phyloP scores from a whole-genome alignment of 2,329 filamentous ascomycete species.

The Fusarium armeniacum region DNA sequence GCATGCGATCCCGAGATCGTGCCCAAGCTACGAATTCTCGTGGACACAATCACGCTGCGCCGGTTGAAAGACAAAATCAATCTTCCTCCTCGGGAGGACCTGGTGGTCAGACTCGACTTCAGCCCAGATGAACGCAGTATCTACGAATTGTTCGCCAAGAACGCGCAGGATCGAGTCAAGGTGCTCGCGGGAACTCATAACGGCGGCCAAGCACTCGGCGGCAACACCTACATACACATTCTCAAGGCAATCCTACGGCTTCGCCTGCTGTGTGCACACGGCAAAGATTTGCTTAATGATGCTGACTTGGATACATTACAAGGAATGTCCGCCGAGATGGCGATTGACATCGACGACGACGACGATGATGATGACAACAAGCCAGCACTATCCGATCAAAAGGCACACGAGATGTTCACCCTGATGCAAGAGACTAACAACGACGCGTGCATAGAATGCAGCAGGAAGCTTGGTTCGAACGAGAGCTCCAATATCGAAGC shows the following conservation, averaged over 20 bases:
- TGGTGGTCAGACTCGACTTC: slow-evolving; percentile 81
- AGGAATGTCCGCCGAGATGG: slow-evolving; percentile 84
- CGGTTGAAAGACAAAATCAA: slow-evolving; percentile 93
- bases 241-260: slow-evolving; percentile 91
- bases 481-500: slow-evolving; percentile 69
- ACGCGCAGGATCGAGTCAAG: slow-evolving; percentile 83
- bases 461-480: slow-evolving; percentile 70
- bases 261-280: slow-evolving; percentile 91
- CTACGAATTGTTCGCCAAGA: slow-evolving; percentile 87
- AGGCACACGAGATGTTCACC: slow-evolving; percentile 88
- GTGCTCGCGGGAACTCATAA: slow-evolving; percentile 73
- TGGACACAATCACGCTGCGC: slow-evolving; percentile 93
- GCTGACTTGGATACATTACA: slow-evolving; percentile 85
- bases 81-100: slow-evolving; percentile 80
- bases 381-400: slow-evolving; percentile 72
- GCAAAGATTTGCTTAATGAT: slow-evolving; percentile 88
- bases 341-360: slow-evolving; percentile 90
- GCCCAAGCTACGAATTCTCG: slow-evolving; percentile 86
- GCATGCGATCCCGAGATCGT: slow-evolving; percentile 86
- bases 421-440: slow-evolving; percentile 86
- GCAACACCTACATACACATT: slow-evolving; percentile 93
- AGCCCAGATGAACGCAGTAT: slow-evolving; percentile 79
- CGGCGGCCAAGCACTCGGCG: slow-evolving; percentile 78
- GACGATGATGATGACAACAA: slow-evolving; percentile 76
- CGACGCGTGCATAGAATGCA: slow-evolving; percentile 80